Base-by-base conservation (phyloP, 371 early-diverging fungal species). In the Apophysomyces variabilis region DNA sequence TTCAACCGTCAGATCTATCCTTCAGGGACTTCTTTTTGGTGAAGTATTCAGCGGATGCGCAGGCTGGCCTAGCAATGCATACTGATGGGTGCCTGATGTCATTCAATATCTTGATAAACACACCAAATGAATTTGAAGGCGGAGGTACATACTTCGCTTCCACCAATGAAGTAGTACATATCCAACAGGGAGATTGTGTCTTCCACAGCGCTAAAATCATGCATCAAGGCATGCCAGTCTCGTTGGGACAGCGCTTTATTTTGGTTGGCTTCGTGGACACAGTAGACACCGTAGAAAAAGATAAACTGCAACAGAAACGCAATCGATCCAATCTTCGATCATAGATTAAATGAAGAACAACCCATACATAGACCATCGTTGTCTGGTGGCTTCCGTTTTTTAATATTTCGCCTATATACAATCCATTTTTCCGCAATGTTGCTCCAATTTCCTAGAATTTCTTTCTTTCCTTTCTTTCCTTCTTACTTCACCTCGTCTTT, bases 251-350 rank as follows among this genome's bases (percentile, higher is more conserved):
- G 12, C 72, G 88, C 0, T 71, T 80, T 36, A 76, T 88, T 11
- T 44, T 84, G 50, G 88, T 88, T 5, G 88, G 80, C 3, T 88
- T 88, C 69, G 76, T 88, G 37, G 88, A 88, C 66, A 87, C 86
- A 0, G 61, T 65, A 1, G 84, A 83, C 57, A 82, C 84, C 8
- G 61, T 78, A 14, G 58, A 54, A 36, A 78, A 80, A 57, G 76
- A 78, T 26, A 47, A 57, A 45, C 41, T 60, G 21, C n/a, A 21
- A 9, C 47, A 13, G 16, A n/a, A 7, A n/a, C 47, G 16, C 11
- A 47, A n/a, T 47, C 7, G 9, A 50, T 21, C 54, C 54, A 4
- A 9, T 18, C 54, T 50, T 50, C 54, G 54, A 9, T 50, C 54
- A 50, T 50, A 50, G n/a, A 21, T 21, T 18, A 50, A n/a, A 50